These are phyloP conservation scores for Kingdonia uniflora DNA, from an alignment of 164 flowering plant genomes.

Conservation along the genomic window DNA sequence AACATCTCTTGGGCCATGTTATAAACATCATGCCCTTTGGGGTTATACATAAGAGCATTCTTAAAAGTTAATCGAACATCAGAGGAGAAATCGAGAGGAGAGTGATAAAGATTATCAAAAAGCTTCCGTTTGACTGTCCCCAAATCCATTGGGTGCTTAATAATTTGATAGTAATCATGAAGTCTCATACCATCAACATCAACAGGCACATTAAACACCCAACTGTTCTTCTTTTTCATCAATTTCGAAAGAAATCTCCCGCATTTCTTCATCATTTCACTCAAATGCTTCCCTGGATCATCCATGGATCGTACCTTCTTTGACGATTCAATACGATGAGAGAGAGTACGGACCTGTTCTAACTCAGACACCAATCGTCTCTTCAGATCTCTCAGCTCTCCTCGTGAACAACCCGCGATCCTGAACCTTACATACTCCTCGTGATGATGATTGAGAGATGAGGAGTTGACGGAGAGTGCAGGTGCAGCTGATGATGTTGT, in stretches of 20 bases:
- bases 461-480: no score
- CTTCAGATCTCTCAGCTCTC: constrained; percentile 43
- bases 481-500: no score
- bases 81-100: constrained; percentile 51
- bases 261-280: constrained; percentile 38
- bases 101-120: constrained; percentile 25
- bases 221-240: constrained; percentile 57
- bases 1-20: constrained; percentile 39
- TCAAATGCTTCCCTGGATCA: background rate
- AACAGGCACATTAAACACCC: constrained; percentile 59
- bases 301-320: no score
- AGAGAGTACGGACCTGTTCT: constrained; percentile 40
- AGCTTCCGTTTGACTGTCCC: constrained; percentile 66
- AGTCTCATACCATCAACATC: constrained; percentile 57
- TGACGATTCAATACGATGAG: constrained; percentile 38
- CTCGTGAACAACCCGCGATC: constrained; percentile 26
- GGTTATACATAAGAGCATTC: constrained; percentile 75
- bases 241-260: constrained; percentile 43
- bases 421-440: constrained; percentile 23
- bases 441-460: no score
- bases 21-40: constrained; percentile 59
- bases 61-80: constrained; percentile 74
- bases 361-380: constrained; percentile 41
- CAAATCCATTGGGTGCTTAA: constrained; percentile 83
- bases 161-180: constrained; percentile 60